Percentiles rank a stretch among this genome's conserved stretches.
Conservation (phyloP, 176 grass and related monocot species). For the Secale cereale region DNA sequence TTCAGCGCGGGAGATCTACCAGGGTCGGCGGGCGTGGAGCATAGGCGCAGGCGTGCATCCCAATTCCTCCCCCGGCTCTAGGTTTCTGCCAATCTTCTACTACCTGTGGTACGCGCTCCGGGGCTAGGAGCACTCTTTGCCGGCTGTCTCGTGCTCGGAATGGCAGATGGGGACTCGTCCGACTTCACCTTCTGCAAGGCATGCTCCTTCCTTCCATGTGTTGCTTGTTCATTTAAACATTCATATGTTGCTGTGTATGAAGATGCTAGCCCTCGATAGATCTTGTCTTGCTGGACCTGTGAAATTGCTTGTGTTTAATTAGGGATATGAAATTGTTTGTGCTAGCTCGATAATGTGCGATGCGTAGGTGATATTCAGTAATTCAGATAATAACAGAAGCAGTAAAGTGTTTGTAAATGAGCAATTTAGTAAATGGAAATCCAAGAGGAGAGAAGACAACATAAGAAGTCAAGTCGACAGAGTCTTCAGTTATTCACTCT, state of each 20-base stretch:
- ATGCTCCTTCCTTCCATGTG: background rate
- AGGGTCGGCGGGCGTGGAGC: too few species aligned
- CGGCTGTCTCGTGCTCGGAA: slow-evolving; percentile 1
- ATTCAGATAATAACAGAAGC: background rate
- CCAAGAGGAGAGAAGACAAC: background rate
- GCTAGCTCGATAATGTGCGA: background rate
- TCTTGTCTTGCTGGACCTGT: background rate
- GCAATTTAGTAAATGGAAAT: background rate
- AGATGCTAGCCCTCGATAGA: background rate
- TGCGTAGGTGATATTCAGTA: background rate
- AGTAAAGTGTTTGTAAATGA: background rate
- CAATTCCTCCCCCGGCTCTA: too few species aligned
- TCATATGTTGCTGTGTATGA: background rate
- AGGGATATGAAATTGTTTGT: background rate
- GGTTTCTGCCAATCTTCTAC: too few species aligned
- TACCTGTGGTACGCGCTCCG: too few species aligned
- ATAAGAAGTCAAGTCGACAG: background rate
- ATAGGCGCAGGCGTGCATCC: too few species aligned
- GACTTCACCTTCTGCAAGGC: slow-evolving; percentile 96
- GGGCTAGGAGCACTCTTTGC: background rate
- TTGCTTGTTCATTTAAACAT: background rate
- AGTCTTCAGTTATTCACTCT: background rate
- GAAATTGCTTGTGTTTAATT: background rate
- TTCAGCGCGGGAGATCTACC: too few species aligned
- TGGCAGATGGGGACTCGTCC: slow-evolving; percentile 58